These are phyloP conservation scores for Tricholoma terreum DNA, from an alignment of 768 basidiomycete genomes.

Conservation along the genomic window DNA sequence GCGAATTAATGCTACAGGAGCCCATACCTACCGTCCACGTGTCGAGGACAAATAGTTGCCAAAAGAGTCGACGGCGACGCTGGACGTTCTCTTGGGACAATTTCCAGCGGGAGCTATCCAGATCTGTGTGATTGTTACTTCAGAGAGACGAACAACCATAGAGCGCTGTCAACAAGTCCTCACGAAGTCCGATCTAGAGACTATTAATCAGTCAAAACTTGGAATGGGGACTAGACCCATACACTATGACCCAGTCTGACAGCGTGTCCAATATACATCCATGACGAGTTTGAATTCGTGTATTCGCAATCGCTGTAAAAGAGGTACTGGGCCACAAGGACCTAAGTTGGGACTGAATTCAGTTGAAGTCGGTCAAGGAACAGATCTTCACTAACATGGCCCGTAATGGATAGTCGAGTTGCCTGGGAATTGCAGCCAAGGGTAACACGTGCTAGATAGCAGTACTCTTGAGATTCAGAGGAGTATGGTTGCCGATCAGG, in stretches of 20 bases:
- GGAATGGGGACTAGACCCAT: constrained; percentile 22
- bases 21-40: constrained; percentile 49
- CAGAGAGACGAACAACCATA: constrained; percentile 1
- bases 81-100: constrained; percentile 43
- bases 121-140: constrained; percentile 36
- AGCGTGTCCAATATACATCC: constrained; percentile 55
- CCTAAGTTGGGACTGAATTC: constrained; percentile 16
- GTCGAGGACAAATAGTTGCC: constrained; percentile 65
- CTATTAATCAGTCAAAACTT: neutral
- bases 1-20: neutral
- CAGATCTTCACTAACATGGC: constrained; percentile 41
- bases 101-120: constrained; percentile 60
- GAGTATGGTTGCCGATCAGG: constrained; percentile 43
- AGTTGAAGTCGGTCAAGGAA: neutral
- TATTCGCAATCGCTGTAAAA: constrained; percentile 54
- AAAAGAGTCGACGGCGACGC: constrained; percentile 57
- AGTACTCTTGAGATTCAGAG: constrained; percentile 59
- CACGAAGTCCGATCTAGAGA: constrained; percentile 50
- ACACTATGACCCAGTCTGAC: constrained; percentile 61
- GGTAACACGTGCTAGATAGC: constrained; percentile 53
- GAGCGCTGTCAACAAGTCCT: constrained; percentile 15
- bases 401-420: constrained; percentile 54
- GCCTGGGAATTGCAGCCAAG: constrained; percentile 49
- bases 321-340: constrained; percentile 48
- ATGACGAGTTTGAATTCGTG: constrained; percentile 45